phyloP scores from a whole-genome alignment of 331 rosid species.

The Malus hybrid region DNA sequence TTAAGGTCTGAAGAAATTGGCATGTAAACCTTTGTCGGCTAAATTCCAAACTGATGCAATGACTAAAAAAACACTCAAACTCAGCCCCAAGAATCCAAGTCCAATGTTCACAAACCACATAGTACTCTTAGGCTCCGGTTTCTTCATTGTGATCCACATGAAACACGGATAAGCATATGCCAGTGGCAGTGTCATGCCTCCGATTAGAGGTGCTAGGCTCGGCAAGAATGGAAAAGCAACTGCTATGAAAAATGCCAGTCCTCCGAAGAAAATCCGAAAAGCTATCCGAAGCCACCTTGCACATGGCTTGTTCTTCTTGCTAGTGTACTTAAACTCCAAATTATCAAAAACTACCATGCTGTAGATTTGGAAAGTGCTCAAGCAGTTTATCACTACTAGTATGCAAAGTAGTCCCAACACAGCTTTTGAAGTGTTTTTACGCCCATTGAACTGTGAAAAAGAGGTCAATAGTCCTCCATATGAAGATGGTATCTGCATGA shows the following conservation, averaged over 20 bases:
- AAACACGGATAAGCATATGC: slow-evolving; percentile 68
- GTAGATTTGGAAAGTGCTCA: slow-evolving; percentile 56
- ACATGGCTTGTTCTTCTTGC: slow-evolving; percentile 40
- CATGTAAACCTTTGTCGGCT: slow-evolving; percentile 27
- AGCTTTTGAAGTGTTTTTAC: slow-evolving; percentile 23
- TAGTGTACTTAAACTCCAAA: slow-evolving; percentile 39
- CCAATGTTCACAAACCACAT: slow-evolving; percentile 33
- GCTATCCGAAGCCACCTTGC: slow-evolving; percentile 24
- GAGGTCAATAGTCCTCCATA: slow-evolving; percentile 30
- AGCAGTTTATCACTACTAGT: slow-evolving; percentile 26
- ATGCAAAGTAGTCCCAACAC: slow-evolving; percentile 37
- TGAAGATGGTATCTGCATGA: slow-evolving; percentile 24
- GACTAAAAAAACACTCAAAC: slow-evolving; percentile 30
- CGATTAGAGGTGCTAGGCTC: slow-evolving; percentile 32
- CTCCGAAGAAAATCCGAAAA: slow-evolving; percentile 48
- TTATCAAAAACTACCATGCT: slow-evolving; percentile 65
- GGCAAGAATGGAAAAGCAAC: slow-evolving; percentile 63
- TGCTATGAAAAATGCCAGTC: slow-evolving; percentile 35
- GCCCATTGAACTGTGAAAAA: slow-evolving; percentile 23
- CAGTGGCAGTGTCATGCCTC: slow-evolving; percentile 56
- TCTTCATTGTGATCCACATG: slow-evolving; percentile 65
- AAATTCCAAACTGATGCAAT: slow-evolving; percentile 37
- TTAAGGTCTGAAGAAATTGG: slow-evolving; percentile 43
- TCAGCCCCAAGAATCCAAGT: slow-evolving; percentile 53
- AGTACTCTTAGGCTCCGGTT: slow-evolving; percentile 19